Conservation (phyloP, 768 basidiomycete genomes). For the Phlebiopsis flavidoalba region DNA sequence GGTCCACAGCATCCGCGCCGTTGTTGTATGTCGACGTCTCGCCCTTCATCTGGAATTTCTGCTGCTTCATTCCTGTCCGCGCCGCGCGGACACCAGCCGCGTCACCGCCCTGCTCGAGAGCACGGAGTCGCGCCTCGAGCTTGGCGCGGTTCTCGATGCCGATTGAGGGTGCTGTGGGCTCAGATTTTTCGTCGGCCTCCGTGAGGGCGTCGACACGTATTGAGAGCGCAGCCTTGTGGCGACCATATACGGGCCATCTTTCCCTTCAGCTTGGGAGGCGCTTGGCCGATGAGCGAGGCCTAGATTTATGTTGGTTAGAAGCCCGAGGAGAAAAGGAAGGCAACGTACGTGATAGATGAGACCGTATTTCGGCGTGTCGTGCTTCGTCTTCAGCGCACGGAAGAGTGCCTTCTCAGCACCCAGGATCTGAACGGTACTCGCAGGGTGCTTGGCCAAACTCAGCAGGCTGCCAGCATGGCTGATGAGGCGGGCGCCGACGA, state of each 20-base stretch:
- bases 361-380: slow-evolving; percentile 98
- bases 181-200: slow-evolving; percentile 87
- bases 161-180: slow-evolving; percentile 73
- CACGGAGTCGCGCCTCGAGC: slow-evolving; percentile 89
- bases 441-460: slow-evolving; percentile 69
- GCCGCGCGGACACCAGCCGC: slow-evolving; percentile 59
- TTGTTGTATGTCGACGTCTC: slow-evolving; percentile 82
- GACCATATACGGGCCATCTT: slow-evolving; percentile 99
- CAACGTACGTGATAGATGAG: slow-evolving; percentile 90
- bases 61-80: slow-evolving; percentile 35
- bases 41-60: slow-evolving; percentile 75
- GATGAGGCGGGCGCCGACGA: slow-evolving; percentile 72
- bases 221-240: slow-evolving; percentile 97
- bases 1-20: slow-evolving; percentile 74
- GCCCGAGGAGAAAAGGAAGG: background rate
- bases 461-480: slow-evolving; percentile 70
- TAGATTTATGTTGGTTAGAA: slow-evolving; percentile 21
- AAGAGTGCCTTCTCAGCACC: slow-evolving; percentile 77
- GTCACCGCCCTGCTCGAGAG: slow-evolving; percentile 81
- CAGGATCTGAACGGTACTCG: slow-evolving; percentile 74
- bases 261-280: slow-evolving; percentile 96
- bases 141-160: slow-evolving; percentile 93
- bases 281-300: slow-evolving; percentile 96
- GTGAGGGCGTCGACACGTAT: slow-evolving; percentile 97
- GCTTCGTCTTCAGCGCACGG: slow-evolving; percentile 73